Evolutionary conservation across 2,329 filamentous ascomycete genomes (phyloP).

Genomic region (Cladosporium velox): DNA sequence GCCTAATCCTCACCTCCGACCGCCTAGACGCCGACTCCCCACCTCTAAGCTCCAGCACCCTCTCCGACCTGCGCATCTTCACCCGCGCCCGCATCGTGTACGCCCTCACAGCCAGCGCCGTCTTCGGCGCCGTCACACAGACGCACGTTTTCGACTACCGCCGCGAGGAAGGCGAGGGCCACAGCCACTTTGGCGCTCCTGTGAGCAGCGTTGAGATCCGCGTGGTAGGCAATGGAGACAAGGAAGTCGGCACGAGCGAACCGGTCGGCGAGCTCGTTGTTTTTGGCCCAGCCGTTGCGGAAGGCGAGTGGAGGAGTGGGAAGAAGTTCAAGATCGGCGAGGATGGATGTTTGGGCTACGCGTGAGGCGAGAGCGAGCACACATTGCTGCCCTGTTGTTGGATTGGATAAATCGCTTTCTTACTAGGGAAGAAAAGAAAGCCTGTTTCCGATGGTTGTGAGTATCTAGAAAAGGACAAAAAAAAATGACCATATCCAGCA

Average conservation of each 20-base stretch:
- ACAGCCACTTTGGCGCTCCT: constrained; percentile 78
- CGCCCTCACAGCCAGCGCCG: constrained; percentile 74
- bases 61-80: constrained; percentile 81
- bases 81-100: constrained; percentile 80
- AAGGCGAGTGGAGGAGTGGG: constrained; percentile 50
- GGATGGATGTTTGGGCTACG: constrained; percentile 21
- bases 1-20: constrained; percentile 78
- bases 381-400: neutral
- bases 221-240: constrained; percentile 34
- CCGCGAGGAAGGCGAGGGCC: constrained; percentile 46
- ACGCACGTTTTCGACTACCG: constrained; percentile 88
- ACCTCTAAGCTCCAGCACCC: constrained; percentile 65
- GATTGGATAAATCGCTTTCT: neutral
- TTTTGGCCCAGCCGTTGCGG: constrained; percentile 71
- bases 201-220: constrained; percentile 77
- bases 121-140: constrained; percentile 89
- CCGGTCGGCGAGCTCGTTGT: constrained; percentile 60
- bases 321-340: neutral
- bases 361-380: neutral
- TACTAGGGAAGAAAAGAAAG: neutral
- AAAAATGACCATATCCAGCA: too few relatives aligned
- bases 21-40: constrained; percentile 63
- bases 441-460: neutral
- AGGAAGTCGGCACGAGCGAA: constrained; percentile 64
- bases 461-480: neutral